Percentiles rank a stretch among this genome's conserved stretches.
Conservation (phyloP, 495 filamentous ascomycete genomes). For the Tuber brumale region DNA sequence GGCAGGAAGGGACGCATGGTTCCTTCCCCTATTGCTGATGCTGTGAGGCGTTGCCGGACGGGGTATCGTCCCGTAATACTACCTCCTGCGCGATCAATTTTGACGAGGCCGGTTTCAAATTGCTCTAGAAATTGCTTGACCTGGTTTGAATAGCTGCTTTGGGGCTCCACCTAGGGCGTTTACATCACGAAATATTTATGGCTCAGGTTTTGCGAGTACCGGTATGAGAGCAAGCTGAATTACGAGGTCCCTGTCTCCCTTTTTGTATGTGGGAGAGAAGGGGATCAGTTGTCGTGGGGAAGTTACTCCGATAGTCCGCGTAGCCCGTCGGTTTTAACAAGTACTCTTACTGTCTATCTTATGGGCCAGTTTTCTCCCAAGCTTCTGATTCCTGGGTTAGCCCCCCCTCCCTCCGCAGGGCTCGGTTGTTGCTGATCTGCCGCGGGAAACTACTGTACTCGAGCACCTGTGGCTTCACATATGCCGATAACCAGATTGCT, state of each 20-base stretch:
- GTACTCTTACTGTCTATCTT: constrained; percentile 28
- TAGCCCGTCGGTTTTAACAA: constrained; percentile 34
- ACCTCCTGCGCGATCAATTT: not conserved
- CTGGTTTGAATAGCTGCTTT: constrained; percentile 19
- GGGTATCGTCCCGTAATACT: constrained; percentile 20
- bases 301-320: constrained; percentile 9
- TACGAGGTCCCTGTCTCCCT: not conserved
- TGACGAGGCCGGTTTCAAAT: not conserved
- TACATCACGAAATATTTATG: not conserved
- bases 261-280: constrained; percentile 3
- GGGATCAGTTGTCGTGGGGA: constrained; percentile 21
- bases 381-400: constrained; percentile 15
- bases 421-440: constrained; percentile 19
- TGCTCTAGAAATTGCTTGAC: constrained; percentile 19
- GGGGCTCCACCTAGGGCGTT: constrained; percentile 11
- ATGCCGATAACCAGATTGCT: not conserved
- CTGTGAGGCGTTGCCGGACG: constrained; percentile 11
- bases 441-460: not conserved
- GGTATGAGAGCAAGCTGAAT: no score
- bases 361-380: constrained; percentile 17
- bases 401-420: constrained; percentile 11
- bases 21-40: constrained; percentile 19
- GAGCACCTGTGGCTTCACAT: not conserved
- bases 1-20: constrained; percentile 23
- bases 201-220: constrained; percentile 3